Evolutionary conservation across 306 rosid species (phyloP).

Genomic region (Pyrus pyrifolia): DNA sequence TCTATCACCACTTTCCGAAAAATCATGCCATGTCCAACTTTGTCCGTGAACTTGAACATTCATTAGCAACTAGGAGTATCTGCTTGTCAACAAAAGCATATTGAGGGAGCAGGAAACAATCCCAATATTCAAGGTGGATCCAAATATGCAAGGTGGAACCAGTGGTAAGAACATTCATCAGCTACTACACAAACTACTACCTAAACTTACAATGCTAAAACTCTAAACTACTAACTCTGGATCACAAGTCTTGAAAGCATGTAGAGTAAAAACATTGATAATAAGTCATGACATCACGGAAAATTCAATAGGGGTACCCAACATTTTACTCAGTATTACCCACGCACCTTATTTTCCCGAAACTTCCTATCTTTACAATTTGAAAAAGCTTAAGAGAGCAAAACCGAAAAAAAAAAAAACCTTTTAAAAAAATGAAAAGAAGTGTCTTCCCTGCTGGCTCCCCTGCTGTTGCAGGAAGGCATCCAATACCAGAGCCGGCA

Average conservation of each 20-base stretch:
- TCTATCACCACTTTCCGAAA: background rate
- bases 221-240: background rate
- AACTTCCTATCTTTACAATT: background rate
- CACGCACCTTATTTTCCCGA: background rate
- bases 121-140: background rate
- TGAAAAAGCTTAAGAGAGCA: background rate
- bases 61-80: background rate
- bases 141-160: background rate
- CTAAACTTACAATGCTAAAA: background rate
- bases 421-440: background rate
- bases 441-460: background rate
- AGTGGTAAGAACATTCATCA: background rate
- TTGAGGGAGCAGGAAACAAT: background rate
- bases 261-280: background rate
- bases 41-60: background rate
- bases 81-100: background rate
- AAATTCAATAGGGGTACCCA: background rate
- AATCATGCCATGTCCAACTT: background rate
- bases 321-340: background rate
- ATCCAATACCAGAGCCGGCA: background rate
- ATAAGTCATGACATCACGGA: background rate
- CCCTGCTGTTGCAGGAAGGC: background rate
- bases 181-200: background rate
- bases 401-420: background rate
- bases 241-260: background rate